phyloP scores from a whole-genome alignment of 371 early-diverging fungal species.

The Zopfochytrium polystomum region DNA sequence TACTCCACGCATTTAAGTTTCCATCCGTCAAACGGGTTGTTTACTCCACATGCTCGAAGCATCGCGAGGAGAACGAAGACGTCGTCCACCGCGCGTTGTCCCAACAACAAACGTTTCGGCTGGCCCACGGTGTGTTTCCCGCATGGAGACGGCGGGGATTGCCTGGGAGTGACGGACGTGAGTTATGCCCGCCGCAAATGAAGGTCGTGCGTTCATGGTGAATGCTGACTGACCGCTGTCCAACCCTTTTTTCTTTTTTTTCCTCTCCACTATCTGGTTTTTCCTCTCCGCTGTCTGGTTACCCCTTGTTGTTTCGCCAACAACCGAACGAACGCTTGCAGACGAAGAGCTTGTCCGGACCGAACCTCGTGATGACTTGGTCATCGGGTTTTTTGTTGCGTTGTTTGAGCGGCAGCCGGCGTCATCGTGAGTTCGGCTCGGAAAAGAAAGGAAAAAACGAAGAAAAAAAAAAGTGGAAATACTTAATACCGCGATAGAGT shows the following conservation, averaged over 20 bases:
- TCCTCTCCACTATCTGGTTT: too few species aligned
- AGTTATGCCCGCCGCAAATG: too few species aligned
- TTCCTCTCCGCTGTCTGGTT: too few species aligned
- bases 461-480: too few species aligned
- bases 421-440: too few species aligned
- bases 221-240: too few species aligned
- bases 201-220: too few species aligned
- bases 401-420: conserved; percentile 45
- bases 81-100: conserved; percentile 65
- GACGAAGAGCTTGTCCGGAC: conserved; percentile 31
- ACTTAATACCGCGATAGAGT: too few species aligned
- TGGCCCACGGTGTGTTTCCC: conserved; percentile 31
- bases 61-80: conserved; percentile 94
- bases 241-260: too few species aligned
- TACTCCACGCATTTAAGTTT: conserved; percentile 74
- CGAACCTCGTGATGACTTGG: conserved; percentile 38
- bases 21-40: conserved; percentile 74
- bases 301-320: too few species aligned
- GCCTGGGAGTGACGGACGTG: conserved; percentile 19
- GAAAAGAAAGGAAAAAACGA: too few species aligned
- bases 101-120: conserved; percentile 25
- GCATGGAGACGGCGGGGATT: conserved; percentile 44
- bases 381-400: conserved; percentile 53
- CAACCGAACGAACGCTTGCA: too few species aligned
- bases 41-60: conserved; percentile 98